Base-by-base conservation (phyloP, 192 early-diverging fungal species). In the Oehlia diaphana region DNA sequence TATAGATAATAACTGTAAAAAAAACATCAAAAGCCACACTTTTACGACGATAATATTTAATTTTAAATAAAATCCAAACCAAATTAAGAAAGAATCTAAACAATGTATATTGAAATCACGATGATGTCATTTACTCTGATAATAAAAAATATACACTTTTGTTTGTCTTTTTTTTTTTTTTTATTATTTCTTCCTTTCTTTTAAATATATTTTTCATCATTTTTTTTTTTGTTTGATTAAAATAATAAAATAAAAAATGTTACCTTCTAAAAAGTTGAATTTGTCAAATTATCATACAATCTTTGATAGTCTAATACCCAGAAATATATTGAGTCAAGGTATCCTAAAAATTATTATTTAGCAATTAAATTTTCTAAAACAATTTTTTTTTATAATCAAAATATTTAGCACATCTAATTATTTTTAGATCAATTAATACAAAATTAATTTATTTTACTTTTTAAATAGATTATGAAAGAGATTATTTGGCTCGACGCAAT, bases 401-500 rank as follows among this genome's bases (percentile, higher is more conserved):
- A 44, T 31, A 31, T 31, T 31, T 31, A 44, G 8, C 9, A 44
- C 7, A 44, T 44, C 0, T 9, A 47, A 12, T 47, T 47, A 47
- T 12, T n/a, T n/a, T 47, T 47, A 4, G 44, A 47, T 47, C 44
- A 47, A 47, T 47, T 47, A 47, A 47, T 47, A 9, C 10, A 8
- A 39, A 39, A 2, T 35, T 8, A 44, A 58, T 58, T 16, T 2
- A 21, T 58, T 58, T 21, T 58, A 7, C 53, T 58, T 58, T 58
- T 47, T 47, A 21, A 58, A 58, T 35, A 67, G 65, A 67, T 31
- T 16, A 67, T 67, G 65, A 67, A 33, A 35, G 2, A 14, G 28
- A 67, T 28, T 33, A 67, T 67, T 28, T 67, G 31, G 65, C 65
- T 2, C 65, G 65, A 67, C 65, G 65, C 28, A 35, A 67, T 19